Evolutionary conservation across 495 filamentous ascomycete species (phyloP).

Genomic region (Monascus purpureus): DNA sequence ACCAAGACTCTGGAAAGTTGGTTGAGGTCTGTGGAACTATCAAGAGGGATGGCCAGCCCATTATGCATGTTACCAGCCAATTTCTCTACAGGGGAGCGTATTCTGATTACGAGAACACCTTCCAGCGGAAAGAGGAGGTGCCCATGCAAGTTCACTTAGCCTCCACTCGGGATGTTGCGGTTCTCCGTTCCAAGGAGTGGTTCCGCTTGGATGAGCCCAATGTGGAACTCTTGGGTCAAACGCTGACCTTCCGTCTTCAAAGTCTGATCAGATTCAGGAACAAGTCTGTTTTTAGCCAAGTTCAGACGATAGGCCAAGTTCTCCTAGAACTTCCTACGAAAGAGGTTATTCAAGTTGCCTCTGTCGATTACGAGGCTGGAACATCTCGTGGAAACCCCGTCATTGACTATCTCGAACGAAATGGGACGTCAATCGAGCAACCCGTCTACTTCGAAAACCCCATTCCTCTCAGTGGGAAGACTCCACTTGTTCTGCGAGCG

Average conservation of each 20-base stretch:
- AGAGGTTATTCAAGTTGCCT: conserved; percentile 90
- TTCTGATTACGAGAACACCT: conserved; percentile 90
- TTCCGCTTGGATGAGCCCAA: conserved; percentile 72
- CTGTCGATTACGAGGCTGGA: conserved; percentile 84
- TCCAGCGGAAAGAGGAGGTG: conserved; percentile 91
- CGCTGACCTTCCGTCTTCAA: conserved; percentile 89
- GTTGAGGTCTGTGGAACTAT: conserved; percentile 97
- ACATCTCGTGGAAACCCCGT: conserved; percentile 91
- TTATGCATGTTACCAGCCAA: conserved; percentile 97
- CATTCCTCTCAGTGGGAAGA: conserved; percentile 88
- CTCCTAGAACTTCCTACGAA: conserved; percentile 92
- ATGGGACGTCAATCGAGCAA: conserved; percentile 89
- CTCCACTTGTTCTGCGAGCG: conserved; percentile 69
- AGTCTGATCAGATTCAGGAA: conserved; percentile 90
- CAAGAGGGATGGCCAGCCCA: conserved; percentile 65
- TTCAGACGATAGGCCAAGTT: conserved; percentile 87
- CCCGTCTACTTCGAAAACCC: conserved; percentile 94
- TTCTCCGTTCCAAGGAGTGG: conserved; percentile 93
- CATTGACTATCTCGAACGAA: conserved; percentile 85
- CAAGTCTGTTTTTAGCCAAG: conserved; percentile 78
- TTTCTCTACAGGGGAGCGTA: conserved; percentile 93
- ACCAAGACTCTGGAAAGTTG: conserved; percentile 98
- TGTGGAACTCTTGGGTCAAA: conserved; percentile 76
- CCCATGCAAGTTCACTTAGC: conserved; percentile 86
- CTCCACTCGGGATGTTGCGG: conserved; percentile 79